A percentile compares a stretch with the other conserved stretches of the same genome.
Evolutionary conservation across 208 protist species (phyloP).

Genomic region (Angomonas desouzai): DNA sequence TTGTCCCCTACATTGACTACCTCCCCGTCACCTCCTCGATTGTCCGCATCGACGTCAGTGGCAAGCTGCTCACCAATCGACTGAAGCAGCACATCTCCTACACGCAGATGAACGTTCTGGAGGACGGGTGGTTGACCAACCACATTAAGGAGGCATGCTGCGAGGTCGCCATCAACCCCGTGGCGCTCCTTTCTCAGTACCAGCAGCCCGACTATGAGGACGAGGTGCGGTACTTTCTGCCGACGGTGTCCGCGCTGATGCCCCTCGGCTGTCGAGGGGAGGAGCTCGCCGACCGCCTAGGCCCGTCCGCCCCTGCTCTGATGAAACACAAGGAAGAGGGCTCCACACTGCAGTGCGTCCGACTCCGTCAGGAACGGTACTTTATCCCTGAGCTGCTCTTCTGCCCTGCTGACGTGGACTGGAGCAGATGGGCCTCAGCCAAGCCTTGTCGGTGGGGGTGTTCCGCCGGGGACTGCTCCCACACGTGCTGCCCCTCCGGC

Average conservation of each 20-base stretch:
- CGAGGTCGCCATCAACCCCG: slow-evolving; percentile 26
- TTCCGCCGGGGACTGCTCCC: slow-evolving; percentile 36
- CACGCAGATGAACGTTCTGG: slow-evolving; percentile 70
- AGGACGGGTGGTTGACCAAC: slow-evolving; percentile 83
- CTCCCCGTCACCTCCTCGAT: slow-evolving; percentile 54
- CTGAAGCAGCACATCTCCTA: slow-evolving; percentile 77
- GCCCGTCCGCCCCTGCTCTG: slow-evolving; percentile 11
- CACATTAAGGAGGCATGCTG: slow-evolving; percentile 75
- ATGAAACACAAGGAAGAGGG: neutral
- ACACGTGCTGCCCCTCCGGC: slow-evolving; percentile 31
- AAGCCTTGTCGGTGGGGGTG: slow-evolving; percentile 39
- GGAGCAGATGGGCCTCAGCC: slow-evolving; percentile 48
- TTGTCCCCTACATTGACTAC: slow-evolving; percentile 74
- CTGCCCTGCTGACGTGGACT: slow-evolving; percentile 52
- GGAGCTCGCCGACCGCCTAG: slow-evolving; percentile 32
- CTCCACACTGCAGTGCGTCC: slow-evolving; percentile 16
- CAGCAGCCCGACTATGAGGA: neutral
- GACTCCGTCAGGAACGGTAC: slow-evolving; percentile 65
- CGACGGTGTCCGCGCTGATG: slow-evolving; percentile 57
- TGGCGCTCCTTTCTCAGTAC: slow-evolving; percentile 11
- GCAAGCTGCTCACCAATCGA: slow-evolving; percentile 76
- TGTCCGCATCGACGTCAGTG: slow-evolving; percentile 64
- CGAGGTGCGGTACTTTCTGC: slow-evolving; percentile 59
- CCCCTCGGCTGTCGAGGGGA: slow-evolving; percentile 58
- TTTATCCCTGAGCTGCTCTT: slow-evolving; percentile 82